Base-by-base conservation (phyloP, 129 eudicot genomes). In the Erigeron canadensis region DNA sequence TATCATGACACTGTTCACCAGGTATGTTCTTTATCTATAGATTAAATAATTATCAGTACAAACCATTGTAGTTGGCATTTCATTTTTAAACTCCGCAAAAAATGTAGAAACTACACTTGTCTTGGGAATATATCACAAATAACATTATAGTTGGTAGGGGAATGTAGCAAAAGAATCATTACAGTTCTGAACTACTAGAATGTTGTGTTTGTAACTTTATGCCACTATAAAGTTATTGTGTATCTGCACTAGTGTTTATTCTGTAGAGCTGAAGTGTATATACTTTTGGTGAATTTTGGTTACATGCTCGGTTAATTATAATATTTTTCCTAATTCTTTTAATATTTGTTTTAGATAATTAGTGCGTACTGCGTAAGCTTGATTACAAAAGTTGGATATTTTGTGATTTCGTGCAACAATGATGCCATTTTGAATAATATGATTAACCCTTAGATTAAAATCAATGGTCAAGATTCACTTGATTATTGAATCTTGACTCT, bases 1-100 rank as follows among this genome's bases (percentile, higher is more conserved):
- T 91, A 91, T 80, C 95, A 91, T 63, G 98, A 91, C 76, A 91
- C 98, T 1, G 95, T 91, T 64, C 98, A 91, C 81, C 98, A 91
- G 95, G 98, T 79, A 15, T 68, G 77, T 69, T 65, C 45, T 67
- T 46, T 69, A 23, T 82, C 6, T 19, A 19, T 66, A 17, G 37
- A 28, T 44, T 71, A 13, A 63, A 71, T 16, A 47, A 63, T 78
- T 16, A 47, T 72, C 78, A 34, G 13, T n/a, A 13, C 8, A 2
- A 55, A 16, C 47, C 65, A 67, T 47, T 6, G 65, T 58, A n/a
- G 58, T 53, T 16, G 58, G 23, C 21, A 23, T 23, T 23, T 53
- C 4, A 53, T 53, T 53, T 50, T 53, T 43, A 10, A 23, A 23
- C 34, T 23, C 34, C 2, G 34, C 34, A 23, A 23, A 23, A 23